These are phyloP conservation scores for Talaromyces sp. DNA, from an alignment of 2,329 filamentous ascomycete species.

Conservation along the genomic window DNA sequence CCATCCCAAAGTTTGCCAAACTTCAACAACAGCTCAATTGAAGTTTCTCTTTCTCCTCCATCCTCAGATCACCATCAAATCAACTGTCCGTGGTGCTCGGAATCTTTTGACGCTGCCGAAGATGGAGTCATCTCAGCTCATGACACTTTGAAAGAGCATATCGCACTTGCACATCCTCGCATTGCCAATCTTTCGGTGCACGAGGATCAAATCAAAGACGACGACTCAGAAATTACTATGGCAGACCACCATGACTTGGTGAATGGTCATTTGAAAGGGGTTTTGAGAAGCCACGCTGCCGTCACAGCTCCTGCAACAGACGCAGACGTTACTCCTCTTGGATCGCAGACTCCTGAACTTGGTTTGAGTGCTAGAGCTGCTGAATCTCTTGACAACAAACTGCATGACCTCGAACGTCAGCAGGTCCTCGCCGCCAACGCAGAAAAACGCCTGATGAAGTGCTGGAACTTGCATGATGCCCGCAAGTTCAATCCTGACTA, in stretches of 20 bases:
- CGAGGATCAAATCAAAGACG: slow-evolving; percentile 25
- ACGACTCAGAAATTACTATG: slow-evolving; percentile 9
- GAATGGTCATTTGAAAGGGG: slow-evolving; percentile 11
- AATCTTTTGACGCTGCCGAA: slow-evolving; percentile 30
- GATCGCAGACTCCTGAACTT: slow-evolving; percentile 10
- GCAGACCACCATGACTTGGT: slow-evolving; percentile 20
- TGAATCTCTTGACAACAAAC: slow-evolving; percentile 21
- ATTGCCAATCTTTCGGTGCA: slow-evolving; percentile 27
- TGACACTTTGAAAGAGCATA: slow-evolving; percentile 34
- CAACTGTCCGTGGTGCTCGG: slow-evolving; percentile 39
- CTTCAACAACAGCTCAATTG: slow-evolving; percentile 34
- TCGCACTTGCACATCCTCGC: slow-evolving; percentile 33
- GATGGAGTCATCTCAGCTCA: slow-evolving; percentile 26
- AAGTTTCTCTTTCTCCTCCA: slow-evolving; percentile 34
- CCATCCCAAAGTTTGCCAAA: slow-evolving; percentile 25
- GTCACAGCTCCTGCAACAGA: slow-evolving; percentile 19
- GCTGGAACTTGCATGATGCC: slow-evolving; percentile 40
- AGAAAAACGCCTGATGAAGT: slow-evolving; percentile 31
- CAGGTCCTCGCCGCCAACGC: slow-evolving; percentile 24
- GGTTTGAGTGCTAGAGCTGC: not conserved
- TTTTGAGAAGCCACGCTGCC: not conserved
- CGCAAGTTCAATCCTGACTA: slow-evolving; percentile 34
- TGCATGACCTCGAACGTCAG: slow-evolving; percentile 25
- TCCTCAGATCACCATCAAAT: slow-evolving; percentile 24
- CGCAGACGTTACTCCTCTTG: slow-evolving; percentile 20